phyloP scores from a whole-genome alignment of 2,329 filamentous ascomycete species.

The Ceratocystis colombiana region DNA sequence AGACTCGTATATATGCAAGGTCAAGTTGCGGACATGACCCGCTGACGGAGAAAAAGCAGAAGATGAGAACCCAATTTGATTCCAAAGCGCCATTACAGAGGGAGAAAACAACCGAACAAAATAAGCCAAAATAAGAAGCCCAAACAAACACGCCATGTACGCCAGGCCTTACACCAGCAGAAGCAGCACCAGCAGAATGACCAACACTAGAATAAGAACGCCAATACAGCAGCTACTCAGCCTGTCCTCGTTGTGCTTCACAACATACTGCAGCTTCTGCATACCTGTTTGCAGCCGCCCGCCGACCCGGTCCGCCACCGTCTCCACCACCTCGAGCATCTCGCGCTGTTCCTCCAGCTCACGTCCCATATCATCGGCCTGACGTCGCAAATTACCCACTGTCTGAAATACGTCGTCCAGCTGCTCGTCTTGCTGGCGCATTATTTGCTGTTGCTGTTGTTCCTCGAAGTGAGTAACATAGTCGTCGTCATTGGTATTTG shows the following conservation, averaged over 20 bases:
- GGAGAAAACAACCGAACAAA: constrained; percentile 7
- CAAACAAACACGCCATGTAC: background rate
- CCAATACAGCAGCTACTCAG: constrained; percentile 85
- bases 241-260: constrained; percentile 80
- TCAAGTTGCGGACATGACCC: background rate
- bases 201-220: constrained; percentile 75
- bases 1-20: background rate
- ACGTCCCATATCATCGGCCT: constrained; percentile 91
- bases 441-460: constrained; percentile 79
- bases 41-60: background rate
- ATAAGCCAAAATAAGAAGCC: constrained; percentile 3
- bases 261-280: constrained; percentile 74
- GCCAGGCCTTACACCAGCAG: constrained; percentile 42
- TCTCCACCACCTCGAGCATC: constrained; percentile 78
- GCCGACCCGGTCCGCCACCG: constrained; percentile 74
- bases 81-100: constrained; percentile 11
- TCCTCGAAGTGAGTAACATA: constrained; percentile 78
- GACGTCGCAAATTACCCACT: constrained; percentile 77
- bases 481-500: constrained; percentile 40
- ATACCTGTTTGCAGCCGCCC: constrained; percentile 77
- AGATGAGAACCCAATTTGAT: background rate
- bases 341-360: constrained; percentile 91
- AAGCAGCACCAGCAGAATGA: constrained; percentile 74
- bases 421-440: constrained; percentile 89
- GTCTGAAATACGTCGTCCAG: constrained; percentile 88